phyloP scores from a whole-genome alignment of 208 protist species.

The Trypanosoma theileri region DNA sequence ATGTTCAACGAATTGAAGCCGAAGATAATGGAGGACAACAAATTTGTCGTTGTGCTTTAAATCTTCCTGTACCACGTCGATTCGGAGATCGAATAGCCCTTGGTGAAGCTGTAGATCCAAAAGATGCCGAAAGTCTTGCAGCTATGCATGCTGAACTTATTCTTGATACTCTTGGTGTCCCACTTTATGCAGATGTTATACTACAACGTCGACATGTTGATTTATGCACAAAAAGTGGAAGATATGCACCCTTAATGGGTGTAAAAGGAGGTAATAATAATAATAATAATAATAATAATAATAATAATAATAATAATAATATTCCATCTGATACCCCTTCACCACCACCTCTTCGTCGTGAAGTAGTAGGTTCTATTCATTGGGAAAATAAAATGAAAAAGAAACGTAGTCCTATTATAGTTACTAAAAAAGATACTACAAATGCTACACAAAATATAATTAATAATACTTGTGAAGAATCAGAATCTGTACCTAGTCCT shows the following conservation, averaged over 20 bases:
- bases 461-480: neutral
- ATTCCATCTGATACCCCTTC: slow-evolving; percentile 45
- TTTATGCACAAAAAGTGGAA: slow-evolving; percentile 53
- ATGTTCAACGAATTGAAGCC: slow-evolving; percentile 45
- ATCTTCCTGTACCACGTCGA: slow-evolving; percentile 62
- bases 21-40: slow-evolving; percentile 41
- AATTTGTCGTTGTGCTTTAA: slow-evolving; percentile 47
- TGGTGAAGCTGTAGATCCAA: slow-evolving; percentile 58
- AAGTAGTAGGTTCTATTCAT: slow-evolving; percentile 59
- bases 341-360: slow-evolving; percentile 76
- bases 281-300: slow-evolving; percentile 7
- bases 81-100: slow-evolving; percentile 81
- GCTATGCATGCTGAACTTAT: slow-evolving; percentile 90
- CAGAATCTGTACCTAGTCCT: neutral
- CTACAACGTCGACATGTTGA: slow-evolving; percentile 65
- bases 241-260: slow-evolving; percentile 53
- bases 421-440: slow-evolving; percentile 12
- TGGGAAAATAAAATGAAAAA: slow-evolving; percentile 53
- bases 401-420: slow-evolving; percentile 12
- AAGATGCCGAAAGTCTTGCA: slow-evolving; percentile 71
- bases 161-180: slow-evolving; percentile 82
- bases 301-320: slow-evolving; percentile 15
- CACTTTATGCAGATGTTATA: slow-evolving; percentile 56
- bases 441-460: slow-evolving; percentile 1
- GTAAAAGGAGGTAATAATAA: neutral